phyloP scores from a whole-genome alignment of 345 rosid genomes.

The Atalantia buxifolia region DNA sequence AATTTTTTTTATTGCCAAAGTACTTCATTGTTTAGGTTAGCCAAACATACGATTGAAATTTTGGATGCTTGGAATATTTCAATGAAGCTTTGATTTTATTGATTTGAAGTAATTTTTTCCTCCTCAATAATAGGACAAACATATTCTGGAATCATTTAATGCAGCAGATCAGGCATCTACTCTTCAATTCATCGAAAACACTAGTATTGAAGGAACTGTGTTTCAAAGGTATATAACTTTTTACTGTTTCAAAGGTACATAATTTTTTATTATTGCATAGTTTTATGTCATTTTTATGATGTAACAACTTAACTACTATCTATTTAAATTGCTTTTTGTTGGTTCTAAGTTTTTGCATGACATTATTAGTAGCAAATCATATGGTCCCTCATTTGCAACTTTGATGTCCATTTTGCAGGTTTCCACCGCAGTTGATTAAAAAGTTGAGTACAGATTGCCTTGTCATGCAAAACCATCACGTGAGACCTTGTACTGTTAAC shows the following conservation, averaged over 20 bases:
- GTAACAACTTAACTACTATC: neutral
- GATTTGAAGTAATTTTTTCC: slow-evolving; percentile 2
- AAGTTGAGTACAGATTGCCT: slow-evolving; percentile 75
- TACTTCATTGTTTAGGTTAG: neutral
- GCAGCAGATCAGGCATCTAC: slow-evolving; percentile 77
- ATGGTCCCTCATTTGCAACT: neutral
- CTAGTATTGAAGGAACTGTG: slow-evolving; percentile 60
- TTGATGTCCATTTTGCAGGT: slow-evolving; percentile 36
- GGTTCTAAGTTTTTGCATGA: neutral
- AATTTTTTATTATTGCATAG: too few species aligned
- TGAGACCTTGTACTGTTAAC: slow-evolving; percentile 26
- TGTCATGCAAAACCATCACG: slow-evolving; percentile 91
- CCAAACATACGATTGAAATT: neutral
- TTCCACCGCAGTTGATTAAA: slow-evolving; percentile 60
- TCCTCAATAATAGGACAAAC: slow-evolving; percentile 51
- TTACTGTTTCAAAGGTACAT: neutral
- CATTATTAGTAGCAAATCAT: neutral
- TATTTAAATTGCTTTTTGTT: neutral
- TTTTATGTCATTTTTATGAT: neutral
- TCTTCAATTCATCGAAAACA: slow-evolving; percentile 59
- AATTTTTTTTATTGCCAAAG: too few species aligned
- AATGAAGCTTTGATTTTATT: neutral
- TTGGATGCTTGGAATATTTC: neutral
- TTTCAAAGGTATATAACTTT: slow-evolving; percentile 63
- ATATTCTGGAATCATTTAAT: slow-evolving; percentile 68